Base-by-base conservation (phyloP, 768 basidiomycete species). In the Serendipita sp. region DNA sequence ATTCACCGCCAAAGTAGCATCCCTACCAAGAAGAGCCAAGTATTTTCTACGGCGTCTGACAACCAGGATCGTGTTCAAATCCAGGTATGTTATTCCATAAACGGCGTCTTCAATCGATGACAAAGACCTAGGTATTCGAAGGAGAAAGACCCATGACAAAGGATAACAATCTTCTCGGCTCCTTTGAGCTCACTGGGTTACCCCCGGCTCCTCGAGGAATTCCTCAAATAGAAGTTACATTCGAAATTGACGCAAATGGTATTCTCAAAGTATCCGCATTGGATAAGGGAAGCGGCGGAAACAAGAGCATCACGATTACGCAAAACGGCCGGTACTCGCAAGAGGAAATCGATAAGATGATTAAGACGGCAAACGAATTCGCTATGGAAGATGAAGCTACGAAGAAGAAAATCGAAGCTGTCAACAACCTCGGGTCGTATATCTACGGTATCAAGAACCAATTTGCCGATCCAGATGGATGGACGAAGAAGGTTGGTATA, bases 261-360 rank as follows among this genome's bases (percentile, higher is more conserved):
- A 79, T 79, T 73, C 67, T 77, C 51, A 75, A 74, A 68, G 70
- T 72, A 16, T 71, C 71, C 63, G 77, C 75, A 60, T 68, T 72
- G 52, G 77, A 78, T 70, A 78, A 77, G 73, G 73, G 73, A 63
- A 76, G 72, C 64, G 65, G 70, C 72, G 69, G 65, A 4, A n/a
- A 44, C 63, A 68, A 70, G 65, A 70, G 72, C 69, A 76, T 77
- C 70, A 75, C 73, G 65, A 78, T 78, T 73, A 75, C 72, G 70
- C 76, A 78, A 72, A 75, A 78, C 67, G 79, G 78, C n/a, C 76
- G 81, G 64, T 73, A 82, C 11, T 77, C 77, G 60, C 75, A 77
- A 71, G 80, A 82, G 58, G 79, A 83, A 65, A 81, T 85, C 62
- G 79, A 80, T 54, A 72, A 77, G 30, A 83, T 83, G 81, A 73